Base-by-base conservation (phyloP, 208 protist species). In the Balamuthia mandrillaris region DNA sequence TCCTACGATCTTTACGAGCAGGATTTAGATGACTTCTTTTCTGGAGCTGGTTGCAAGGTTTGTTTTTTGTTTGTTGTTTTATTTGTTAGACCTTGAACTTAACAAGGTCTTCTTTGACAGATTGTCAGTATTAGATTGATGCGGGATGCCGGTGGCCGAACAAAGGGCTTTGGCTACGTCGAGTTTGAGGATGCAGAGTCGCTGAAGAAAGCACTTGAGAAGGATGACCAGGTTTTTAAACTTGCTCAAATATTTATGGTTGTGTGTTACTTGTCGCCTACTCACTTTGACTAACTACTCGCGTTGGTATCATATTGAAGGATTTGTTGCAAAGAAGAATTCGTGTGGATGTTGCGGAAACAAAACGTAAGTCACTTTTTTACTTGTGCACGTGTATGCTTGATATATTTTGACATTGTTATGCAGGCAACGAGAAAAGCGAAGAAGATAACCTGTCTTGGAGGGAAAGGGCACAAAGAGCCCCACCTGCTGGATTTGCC, bases 101-200 rank as follows among this genome's bases (percentile, higher is more conserved):
- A 21, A 39, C 39, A 0, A 0, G 39, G 10, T 37, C 39, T 63
- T n/a, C 21, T 6, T 37, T 0, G 6, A 39, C 39, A 0, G 0
- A 63, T 14, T 37, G 31, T 63, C 21, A 27, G 21, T 35, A 4
- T 37, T 0, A 3, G 74, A 35, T 18, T 82, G 44, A 82, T 39
- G 14, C 29, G 47, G 35, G 74, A 82, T 42, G 63, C 51, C 35
- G 35, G 37, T 29, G 74, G 49, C 21, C 47, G 54, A 14, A 45
- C 74, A 37, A 45, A 52, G 21, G 74, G 74, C 14, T 52, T 66
- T 35, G 74, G 51, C 49, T 82, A 82, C 51, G 74, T 82, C 27
- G 74, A 82, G 41, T 65, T 82, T 37, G 74, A 82, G 45, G 74
- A 82, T 82, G 74, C 74, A 12, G 74, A 82, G 7, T 82, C 74